These are phyloP conservation scores for Exophiala spinifera DNA, from an alignment of 2,329 filamentous ascomycete species.

Conservation along the genomic window DNA sequence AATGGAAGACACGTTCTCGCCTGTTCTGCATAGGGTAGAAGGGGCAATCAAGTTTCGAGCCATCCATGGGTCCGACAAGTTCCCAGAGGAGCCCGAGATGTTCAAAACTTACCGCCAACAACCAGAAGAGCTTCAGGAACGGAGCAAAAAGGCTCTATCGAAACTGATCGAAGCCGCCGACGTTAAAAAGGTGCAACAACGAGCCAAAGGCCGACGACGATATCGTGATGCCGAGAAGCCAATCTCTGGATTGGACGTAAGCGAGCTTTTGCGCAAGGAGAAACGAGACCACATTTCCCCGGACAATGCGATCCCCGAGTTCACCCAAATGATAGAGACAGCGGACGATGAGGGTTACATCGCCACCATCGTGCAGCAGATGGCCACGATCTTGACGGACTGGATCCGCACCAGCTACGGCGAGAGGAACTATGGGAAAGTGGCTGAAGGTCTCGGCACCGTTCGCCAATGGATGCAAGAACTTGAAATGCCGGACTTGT, in stretches of 20 bases:
- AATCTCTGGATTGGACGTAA: slow-evolving; percentile 83
- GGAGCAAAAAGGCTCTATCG: slow-evolving; percentile 58
- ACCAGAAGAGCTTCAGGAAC: slow-evolving; percentile 62
- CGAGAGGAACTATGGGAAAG: slow-evolving; percentile 69
- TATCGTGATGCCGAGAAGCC: slow-evolving; percentile 71
- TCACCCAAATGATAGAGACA: slow-evolving; percentile 71
- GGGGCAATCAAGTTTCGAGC: slow-evolving; percentile 82
- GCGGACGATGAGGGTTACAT: slow-evolving; percentile 62
- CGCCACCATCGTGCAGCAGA: slow-evolving; percentile 67
- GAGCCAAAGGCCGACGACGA: slow-evolving; percentile 68
- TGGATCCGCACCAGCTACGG: slow-evolving; percentile 72
- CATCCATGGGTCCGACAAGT: slow-evolving; percentile 63
- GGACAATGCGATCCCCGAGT: slow-evolving; percentile 82
- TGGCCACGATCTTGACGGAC: slow-evolving; percentile 66
- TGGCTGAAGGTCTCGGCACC: slow-evolving; percentile 70
- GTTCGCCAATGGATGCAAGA: slow-evolving; percentile 74
- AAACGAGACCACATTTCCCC: slow-evolving; percentile 54
- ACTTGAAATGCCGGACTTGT: slow-evolving; percentile 71
- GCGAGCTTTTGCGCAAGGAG: slow-evolving; percentile 67
- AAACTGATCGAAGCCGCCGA: slow-evolving; percentile 66
- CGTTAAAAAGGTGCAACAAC: slow-evolving; percentile 85
- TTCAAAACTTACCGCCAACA: slow-evolving; percentile 72
- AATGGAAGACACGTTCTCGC: slow-evolving; percentile 79
- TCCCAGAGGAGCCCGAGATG: slow-evolving; percentile 61
- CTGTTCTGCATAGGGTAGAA: slow-evolving; percentile 82